Evolutionary conservation across 768 basidiomycete species (phyloP).

Genomic region (Guyanaporus albipodus): DNA sequence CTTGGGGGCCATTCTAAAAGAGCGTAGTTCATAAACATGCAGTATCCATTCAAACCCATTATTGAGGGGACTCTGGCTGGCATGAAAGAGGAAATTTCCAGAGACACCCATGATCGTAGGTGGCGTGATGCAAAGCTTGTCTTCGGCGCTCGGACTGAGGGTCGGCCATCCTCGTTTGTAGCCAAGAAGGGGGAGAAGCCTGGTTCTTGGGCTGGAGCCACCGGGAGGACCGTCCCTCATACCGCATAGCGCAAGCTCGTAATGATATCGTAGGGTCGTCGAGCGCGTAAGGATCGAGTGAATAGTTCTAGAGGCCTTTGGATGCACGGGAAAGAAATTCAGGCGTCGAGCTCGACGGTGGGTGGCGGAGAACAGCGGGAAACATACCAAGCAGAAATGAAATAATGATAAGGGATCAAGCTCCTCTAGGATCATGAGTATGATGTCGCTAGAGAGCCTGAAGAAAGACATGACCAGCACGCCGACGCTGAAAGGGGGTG

Average conservation of each 20-base stretch:
- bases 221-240: slow-evolving; percentile 27
- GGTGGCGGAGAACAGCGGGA: neutral
- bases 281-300: slow-evolving; percentile 18
- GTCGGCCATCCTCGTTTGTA: slow-evolving; percentile 34
- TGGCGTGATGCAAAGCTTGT: slow-evolving; percentile 29
- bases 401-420: slow-evolving; percentile 33
- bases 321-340: neutral
- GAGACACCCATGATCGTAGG: slow-evolving; percentile 33
- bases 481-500: slow-evolving; percentile 23
- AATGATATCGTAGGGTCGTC: slow-evolving; percentile 30
- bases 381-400: slow-evolving; percentile 28
- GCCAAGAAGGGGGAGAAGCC: slow-evolving; percentile 29
- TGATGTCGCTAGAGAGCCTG: slow-evolving; percentile 28
- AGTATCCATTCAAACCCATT: slow-evolving; percentile 32
- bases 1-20: slow-evolving; percentile 26
- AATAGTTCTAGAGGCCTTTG: slow-evolving; percentile 28
- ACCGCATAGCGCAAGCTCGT: slow-evolving; percentile 32
- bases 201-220: slow-evolving; percentile 11
- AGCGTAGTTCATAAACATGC: slow-evolving; percentile 33
- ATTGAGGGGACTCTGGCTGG: slow-evolving; percentile 30
- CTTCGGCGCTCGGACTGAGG: slow-evolving; percentile 28
- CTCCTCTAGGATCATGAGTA: slow-evolving; percentile 31
- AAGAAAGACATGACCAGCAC: slow-evolving; percentile 37
- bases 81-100: slow-evolving; percentile 32
- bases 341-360: neutral